phyloP scores from a whole-genome alignment of 2,329 filamentous ascomycete species.

The Neonectria coccinea region DNA sequence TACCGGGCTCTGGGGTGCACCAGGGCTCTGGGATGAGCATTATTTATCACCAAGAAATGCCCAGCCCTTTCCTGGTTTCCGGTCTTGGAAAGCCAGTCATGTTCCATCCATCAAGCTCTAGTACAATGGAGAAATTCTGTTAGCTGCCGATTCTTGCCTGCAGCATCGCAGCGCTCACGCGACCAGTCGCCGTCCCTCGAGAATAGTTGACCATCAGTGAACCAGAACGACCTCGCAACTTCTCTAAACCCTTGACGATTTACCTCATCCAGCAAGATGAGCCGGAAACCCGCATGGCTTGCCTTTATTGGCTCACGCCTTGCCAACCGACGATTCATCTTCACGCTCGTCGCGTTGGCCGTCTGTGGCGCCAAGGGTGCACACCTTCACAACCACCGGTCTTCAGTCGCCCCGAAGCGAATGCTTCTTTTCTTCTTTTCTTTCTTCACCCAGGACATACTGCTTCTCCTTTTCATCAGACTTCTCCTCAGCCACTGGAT shows the following conservation, averaged over 20 bases:
- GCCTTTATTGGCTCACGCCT: constrained; percentile 39
- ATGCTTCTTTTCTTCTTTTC: constrained; percentile 49
- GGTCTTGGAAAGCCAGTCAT: background rate
- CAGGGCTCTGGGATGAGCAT: constrained; percentile 10
- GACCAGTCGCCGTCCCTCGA: constrained; percentile 3
- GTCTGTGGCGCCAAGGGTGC: constrained; percentile 48
- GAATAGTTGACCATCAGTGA: background rate
- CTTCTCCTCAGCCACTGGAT: constrained; percentile 47
- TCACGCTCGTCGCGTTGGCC: constrained; percentile 48
- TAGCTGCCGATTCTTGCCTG: constrained; percentile 7
- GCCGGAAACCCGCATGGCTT: constrained; percentile 23
- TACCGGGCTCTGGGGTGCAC: background rate
- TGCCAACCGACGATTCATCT: constrained; percentile 49
- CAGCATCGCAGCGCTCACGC: constrained; percentile 14
- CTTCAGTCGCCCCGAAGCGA: constrained; percentile 46
- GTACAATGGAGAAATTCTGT: constrained; percentile 26
- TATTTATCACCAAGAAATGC: constrained; percentile 33
- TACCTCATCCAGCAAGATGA: constrained; percentile 27
- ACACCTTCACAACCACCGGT: constrained; percentile 49
- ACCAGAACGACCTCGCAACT: background rate
- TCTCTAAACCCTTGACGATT: constrained; percentile 11
- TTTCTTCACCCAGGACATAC: constrained; percentile 51
- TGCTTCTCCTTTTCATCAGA: constrained; percentile 48
- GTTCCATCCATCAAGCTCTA: constrained; percentile 9
- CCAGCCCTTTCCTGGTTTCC: constrained; percentile 3